phyloP scores from a whole-genome alignment of 352 stramenopile genomes.

The Phytopythium cucurbitacearum region DNA sequence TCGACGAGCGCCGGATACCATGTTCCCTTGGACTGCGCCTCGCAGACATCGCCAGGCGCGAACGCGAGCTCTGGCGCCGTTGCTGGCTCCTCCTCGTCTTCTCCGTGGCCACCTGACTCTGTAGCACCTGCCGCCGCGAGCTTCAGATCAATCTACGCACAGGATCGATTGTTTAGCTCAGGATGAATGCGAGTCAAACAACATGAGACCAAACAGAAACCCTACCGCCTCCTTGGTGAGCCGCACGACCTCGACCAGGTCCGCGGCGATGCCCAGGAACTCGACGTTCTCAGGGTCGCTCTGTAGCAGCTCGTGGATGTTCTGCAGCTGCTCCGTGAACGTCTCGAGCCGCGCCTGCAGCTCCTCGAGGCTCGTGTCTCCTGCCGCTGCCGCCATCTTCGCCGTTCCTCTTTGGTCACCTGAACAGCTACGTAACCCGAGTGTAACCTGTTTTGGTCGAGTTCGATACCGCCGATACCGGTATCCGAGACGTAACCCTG shows the following conservation, averaged over 20 bases:
- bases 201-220: background rate
- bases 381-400: slow-evolving; percentile 12
- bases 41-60: slow-evolving; percentile 37
- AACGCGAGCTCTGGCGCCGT: slow-evolving; percentile 32
- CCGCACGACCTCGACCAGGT: slow-evolving; percentile 82
- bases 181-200: slow-evolving; percentile 5
- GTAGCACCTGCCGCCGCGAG: slow-evolving; percentile 7
- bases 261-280: slow-evolving; percentile 70
- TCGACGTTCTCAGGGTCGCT: slow-evolving; percentile 64
- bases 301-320: slow-evolving; percentile 76
- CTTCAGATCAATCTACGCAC: slow-evolving; percentile 33
- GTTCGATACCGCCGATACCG: too few species aligned
- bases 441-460: too few species aligned
- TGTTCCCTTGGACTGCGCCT: slow-evolving; percentile 55
- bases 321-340: slow-evolving; percentile 78
- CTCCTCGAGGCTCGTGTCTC: slow-evolving; percentile 53
- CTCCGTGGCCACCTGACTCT: background rate
- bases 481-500: too few species aligned
- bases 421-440: too few species aligned
- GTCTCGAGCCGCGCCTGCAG: slow-evolving; percentile 74
- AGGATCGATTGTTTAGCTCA: slow-evolving; percentile 3
- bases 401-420: background rate
- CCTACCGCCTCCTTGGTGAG: slow-evolving; percentile 79
- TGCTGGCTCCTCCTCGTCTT: slow-evolving; percentile 5
- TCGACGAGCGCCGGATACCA: slow-evolving; percentile 73